Percentiles rank a stretch among this genome's conserved stretches.
phyloP scores from a whole-genome alignment of 495 filamentous ascomycete species.

The Filosporella fistucella region DNA sequence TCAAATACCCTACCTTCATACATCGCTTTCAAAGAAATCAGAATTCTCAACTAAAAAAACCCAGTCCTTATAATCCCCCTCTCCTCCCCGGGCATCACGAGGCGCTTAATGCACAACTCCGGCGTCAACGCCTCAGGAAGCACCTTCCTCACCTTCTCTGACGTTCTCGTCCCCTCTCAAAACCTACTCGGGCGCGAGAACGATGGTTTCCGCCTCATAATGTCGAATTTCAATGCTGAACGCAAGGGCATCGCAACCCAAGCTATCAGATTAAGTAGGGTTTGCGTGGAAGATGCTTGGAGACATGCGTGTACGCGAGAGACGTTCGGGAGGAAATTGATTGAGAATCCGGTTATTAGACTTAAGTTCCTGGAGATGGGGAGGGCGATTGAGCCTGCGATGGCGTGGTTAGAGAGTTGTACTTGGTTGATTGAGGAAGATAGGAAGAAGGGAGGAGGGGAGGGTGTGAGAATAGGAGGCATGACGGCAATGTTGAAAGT shows the following conservation, averaged over 20 bases:
- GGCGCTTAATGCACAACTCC: constrained; percentile 28
- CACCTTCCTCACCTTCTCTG: constrained; percentile 44
- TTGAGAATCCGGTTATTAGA: constrained; percentile 40
- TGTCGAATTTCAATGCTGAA: constrained; percentile 49
- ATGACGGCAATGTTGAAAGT: constrained; percentile 33
- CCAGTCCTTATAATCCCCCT: constrained; percentile 48
- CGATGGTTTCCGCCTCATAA: constrained; percentile 43
- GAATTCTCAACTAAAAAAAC: no score
- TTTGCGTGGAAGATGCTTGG: constrained; percentile 45
- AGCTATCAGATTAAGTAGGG: constrained; percentile 38
- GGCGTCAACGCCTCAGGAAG: constrained; percentile 30
- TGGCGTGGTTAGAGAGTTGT: constrained; percentile 45
- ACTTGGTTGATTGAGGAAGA: constrained; percentile 24
- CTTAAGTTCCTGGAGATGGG: constrained; percentile 45
- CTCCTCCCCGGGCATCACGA: constrained; percentile 35
- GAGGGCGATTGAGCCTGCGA: constrained; percentile 43
- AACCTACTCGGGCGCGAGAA: constrained; percentile 42
- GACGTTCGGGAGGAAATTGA: constrained; percentile 44
- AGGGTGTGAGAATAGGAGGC: constrained; percentile 39
- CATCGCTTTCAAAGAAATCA: no score
- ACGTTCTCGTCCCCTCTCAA: constrained; percentile 39
- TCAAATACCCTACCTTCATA: no score
- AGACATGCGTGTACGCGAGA: constrained; percentile 42
- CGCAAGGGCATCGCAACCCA: constrained; percentile 38
- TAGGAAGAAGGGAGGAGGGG: constrained; percentile 33